Base-by-base conservation (phyloP, 225 moss, liverwort and hornwort genomes). In the Marchantia paleacea region DNA sequence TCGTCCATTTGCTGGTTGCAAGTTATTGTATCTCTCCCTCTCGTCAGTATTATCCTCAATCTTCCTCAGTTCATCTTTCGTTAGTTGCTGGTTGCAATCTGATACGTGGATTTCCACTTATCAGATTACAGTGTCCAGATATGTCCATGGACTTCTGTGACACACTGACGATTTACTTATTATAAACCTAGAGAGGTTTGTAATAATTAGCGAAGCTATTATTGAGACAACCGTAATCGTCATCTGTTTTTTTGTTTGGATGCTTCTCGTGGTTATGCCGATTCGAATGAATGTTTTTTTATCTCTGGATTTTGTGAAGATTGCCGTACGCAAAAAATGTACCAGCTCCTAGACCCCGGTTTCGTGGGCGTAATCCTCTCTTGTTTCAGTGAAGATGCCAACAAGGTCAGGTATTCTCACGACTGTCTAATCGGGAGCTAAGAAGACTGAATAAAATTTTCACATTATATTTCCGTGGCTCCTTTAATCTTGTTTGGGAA, bases 311-410 rank as follows among this genome's bases (percentile, higher is more conserved):
- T 39, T 31, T 71, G 8, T 79, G 83, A 81, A 90, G 90, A 99
- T 82, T 92, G 94, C 75, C 93, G 91, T 83, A 99, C 99, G 0
- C 99, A 99, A 83, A 93, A 90, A 75, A 99, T 95, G 91, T 99
- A 99, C 83, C 99, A 99, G 81, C 89, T 99, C 91, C 81, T 99
- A 75, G 99, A 99, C 55, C 89, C 86, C 8, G 99, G 99, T 10
- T 99, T 99, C 80, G 90, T 99, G 20, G 99, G 99, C 28, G 89
- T 99, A 63, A 99, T 99, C 77, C 92, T 99, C 75, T 95, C 99
- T 4, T 99, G 99, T 82, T 99, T 99, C 80, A 99, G 95, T 81
- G 94, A 99, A 84, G 95, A 99, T 79, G 77, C 84, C 81, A 91
- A 87, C 83, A 95, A 95, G 80, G 88, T 87, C 83, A 86, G 84